Evolutionary conservation across 1,284 basidiomycete genomes (phyloP), one percentile per base, ranked within the genome.

Genomic region (Malassezia arunalokei): DNA sequence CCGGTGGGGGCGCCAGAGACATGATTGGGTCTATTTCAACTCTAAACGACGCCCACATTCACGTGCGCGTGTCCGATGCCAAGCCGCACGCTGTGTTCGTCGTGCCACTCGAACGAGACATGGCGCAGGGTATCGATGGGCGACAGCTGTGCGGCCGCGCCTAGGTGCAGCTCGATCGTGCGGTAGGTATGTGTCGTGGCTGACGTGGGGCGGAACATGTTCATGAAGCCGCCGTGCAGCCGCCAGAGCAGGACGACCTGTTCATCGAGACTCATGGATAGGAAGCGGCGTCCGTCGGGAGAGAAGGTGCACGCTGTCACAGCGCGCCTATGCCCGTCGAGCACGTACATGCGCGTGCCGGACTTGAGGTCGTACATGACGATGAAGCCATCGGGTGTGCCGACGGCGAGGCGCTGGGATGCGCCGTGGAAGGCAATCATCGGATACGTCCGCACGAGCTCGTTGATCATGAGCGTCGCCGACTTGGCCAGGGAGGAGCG

Each of bases 321-420:
- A 0, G 55, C 46, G 5, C 48, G 47, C 12, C 55, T 43, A 41
- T 95, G 91, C 0, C 87, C 85, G 65, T 96, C 91, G 8, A 98
- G 81, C 0, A 98, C 87, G 69, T 95, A 96, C 6, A 98, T 77
- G 9, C 92, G 81, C 2, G 87, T 95, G 0, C 89, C 90, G 0
- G 90, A 90, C 75, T 95, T 95, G 47, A 98, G 79, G 68, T 98
- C 94, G 73, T 95, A 96, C 82, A 96, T 88, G 61, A 96, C 82
- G 31, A 72, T 66, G 5, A 73, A 73, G 0, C 90, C 89, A 74
- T 98, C 94, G 58, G 82, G 83, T 0, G 92, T 95, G 0, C 94
- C 94, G 0, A 96, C 90, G 0, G 86, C 88, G 1, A 98, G 80
- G 7, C 86, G 82, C 71, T 98, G 92, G 1, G 82, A 83, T 2